A percentile compares a stretch with the other conserved stretches of the same genome.
These are phyloP conservation scores for Calonectria multiphialidica DNA, from an alignment of 2,329 filamentous ascomycete species.

Conservation along the genomic window DNA sequence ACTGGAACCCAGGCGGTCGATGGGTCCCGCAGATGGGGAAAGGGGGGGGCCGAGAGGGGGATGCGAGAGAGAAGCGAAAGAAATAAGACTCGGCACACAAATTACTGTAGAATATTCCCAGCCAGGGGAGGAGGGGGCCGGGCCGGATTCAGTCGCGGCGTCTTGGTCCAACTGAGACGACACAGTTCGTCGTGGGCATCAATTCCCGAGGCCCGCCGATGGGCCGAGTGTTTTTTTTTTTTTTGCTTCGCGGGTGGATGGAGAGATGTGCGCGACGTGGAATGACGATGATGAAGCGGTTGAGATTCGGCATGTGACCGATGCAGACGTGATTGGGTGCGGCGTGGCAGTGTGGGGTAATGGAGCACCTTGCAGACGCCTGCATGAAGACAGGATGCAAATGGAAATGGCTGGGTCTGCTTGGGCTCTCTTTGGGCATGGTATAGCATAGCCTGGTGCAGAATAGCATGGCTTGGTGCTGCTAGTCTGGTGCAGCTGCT, in stretches of 20 bases:
- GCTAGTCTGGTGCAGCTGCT: neutral
- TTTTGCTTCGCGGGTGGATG: slow-evolving; percentile 32
- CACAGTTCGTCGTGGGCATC: slow-evolving; percentile 14
- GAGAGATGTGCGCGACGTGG: slow-evolving; percentile 23
- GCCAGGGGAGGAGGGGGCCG: neutral
- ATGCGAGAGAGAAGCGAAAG: neutral
- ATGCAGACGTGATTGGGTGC: slow-evolving; percentile 22
- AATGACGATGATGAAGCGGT: slow-evolving; percentile 21
- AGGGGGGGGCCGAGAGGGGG: neutral
- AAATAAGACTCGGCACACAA: neutral
- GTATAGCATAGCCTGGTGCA: neutral
- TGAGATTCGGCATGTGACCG: slow-evolving; percentile 37
- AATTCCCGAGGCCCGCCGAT: slow-evolving; percentile 31
- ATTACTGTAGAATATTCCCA: neutral
- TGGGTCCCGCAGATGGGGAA: slow-evolving; percentile 8
- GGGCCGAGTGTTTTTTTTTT: slow-evolving; percentile 30
- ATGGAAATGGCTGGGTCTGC: slow-evolving; percentile 1
- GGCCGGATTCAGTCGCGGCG: slow-evolving; percentile 5
- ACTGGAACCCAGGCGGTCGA: neutral
- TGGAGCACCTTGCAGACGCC: neutral
- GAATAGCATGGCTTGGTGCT: neutral
- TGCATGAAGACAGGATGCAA: neutral
- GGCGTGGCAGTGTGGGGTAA: slow-evolving; percentile 33
- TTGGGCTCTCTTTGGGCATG: neutral
- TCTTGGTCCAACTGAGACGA: slow-evolving; percentile 5